Evolutionary conservation across 352 stramenopile genomes (phyloP), one percentile per base, ranked within the genome.

Genomic region (Poterioochromonas sp.): DNA sequence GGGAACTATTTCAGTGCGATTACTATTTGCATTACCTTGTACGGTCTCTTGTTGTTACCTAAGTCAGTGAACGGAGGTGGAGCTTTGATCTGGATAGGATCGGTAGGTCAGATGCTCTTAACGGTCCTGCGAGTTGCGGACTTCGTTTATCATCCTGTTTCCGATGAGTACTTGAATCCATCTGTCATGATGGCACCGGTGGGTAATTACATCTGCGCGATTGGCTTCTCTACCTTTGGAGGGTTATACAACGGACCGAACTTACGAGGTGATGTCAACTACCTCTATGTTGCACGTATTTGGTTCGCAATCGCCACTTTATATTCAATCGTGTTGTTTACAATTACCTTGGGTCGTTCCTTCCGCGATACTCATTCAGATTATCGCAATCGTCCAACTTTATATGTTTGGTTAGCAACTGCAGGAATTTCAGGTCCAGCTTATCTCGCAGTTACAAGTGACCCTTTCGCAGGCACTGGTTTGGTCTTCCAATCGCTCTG

Each of bases 151-250:
- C 5, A 62, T 12, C 68, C 5, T 18, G 43, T 70, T 11, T 62
- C 32, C 32, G 32, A 76, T 29, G 43, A 76, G 32, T 58, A 43
- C 43, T 20, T 62, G 11, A 76, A 53, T 11, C 68, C 68, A 18
- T 5, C 53, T 8, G 5, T 76, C 8, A 76, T 76, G 68, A 76
- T 76, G 43, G 32, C 68, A 37, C 68, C 68, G 8, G 68, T 76
- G 15, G 37, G 68, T 8, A 43, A 35, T 35, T 70, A 43, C 29
- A 8, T 76, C 32, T 76, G 15, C 15, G 68, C 68, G 15, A 32
- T 76, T 15, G 68, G 15, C 68, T 32, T 76, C 32, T 5, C 68
- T 26, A 18, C n/a, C 15, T 76, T 43, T 37, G 15, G 5, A 54
- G 47, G 15, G 32, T 53, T 53, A 11, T 22, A 40, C 11, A 70